Evolutionary conservation across 2,329 filamentous ascomycete species (phyloP).

Genomic region (Microascus cirrosus): DNA sequence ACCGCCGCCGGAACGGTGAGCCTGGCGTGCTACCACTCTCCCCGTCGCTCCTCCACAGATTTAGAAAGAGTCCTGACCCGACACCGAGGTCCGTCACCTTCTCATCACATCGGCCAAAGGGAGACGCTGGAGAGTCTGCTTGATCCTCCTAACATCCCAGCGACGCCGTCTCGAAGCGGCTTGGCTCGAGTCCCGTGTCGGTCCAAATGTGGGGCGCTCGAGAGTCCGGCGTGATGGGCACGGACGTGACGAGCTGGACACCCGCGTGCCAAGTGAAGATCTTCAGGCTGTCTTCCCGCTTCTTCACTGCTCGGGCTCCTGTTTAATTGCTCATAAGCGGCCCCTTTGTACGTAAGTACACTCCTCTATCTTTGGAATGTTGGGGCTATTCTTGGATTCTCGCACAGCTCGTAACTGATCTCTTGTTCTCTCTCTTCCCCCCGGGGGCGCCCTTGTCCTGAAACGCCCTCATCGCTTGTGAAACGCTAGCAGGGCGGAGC

Average conservation of each 20-base stretch:
- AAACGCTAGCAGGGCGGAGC: background rate
- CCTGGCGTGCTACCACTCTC: background rate
- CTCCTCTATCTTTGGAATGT: no score
- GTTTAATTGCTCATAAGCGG: no score
- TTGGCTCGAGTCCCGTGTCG: background rate
- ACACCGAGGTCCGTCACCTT: background rate
- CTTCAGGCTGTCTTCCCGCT: no score
- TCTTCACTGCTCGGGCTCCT: no score
- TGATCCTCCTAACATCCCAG: background rate
- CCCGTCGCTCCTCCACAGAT: background rate
- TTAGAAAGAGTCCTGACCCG: background rate
- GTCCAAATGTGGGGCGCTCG: background rate
- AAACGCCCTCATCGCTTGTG: background rate
- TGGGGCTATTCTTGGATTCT: no score
- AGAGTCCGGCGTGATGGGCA: background rate
- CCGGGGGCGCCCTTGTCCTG: background rate
- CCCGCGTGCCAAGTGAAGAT: background rate
- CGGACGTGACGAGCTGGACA: background rate
- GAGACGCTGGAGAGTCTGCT: no score
- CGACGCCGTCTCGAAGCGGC: background rate
- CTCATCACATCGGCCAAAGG: background rate
- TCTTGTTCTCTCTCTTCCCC: no score
- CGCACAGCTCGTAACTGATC: no score
- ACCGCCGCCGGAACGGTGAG: background rate
- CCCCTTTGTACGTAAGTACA: no score